Conservation (phyloP, 495 filamentous ascomycete species). For the Aspergillus nidulans region DNA sequence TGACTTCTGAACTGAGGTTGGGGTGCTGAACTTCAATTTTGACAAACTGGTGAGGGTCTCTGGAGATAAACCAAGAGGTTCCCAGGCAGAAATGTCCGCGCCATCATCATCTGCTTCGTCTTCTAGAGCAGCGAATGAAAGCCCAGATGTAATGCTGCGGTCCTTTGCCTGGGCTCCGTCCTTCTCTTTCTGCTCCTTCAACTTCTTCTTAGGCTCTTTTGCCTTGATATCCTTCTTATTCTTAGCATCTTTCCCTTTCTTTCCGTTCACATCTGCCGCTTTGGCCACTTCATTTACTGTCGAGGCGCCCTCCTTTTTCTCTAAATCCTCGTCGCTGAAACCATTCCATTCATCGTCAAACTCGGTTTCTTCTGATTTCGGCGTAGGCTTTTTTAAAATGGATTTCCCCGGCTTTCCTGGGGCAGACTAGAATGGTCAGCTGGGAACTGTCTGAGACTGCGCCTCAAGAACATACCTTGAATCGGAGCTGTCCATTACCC, state of each 20-base stretch:
- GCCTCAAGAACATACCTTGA: constrained; percentile 38
- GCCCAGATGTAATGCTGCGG: constrained; percentile 24
- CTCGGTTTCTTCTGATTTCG: constrained; percentile 16
- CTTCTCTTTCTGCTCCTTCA: constrained; percentile 33
- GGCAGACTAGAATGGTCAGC: constrained; percentile 26
- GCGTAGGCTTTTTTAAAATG: constrained; percentile 25
- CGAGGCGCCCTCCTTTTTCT: constrained; percentile 19
- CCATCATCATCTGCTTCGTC: constrained; percentile 43
- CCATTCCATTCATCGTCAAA: constrained; percentile 55
- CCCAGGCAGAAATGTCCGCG: constrained; percentile 67
- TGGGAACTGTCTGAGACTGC: background rate
- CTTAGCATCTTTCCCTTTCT: constrained; percentile 29
- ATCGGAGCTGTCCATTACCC: constrained; percentile 34
- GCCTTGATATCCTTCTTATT: constrained; percentile 31
- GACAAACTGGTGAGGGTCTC: constrained; percentile 67
- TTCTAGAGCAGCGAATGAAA: constrained; percentile 39
- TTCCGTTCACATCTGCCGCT: constrained; percentile 13
- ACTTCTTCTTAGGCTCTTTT: constrained; percentile 29
- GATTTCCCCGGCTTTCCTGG: constrained; percentile 35
- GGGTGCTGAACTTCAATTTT: constrained; percentile 70
- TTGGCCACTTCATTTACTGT: constrained; percentile 18
- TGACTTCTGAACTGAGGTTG: constrained; percentile 71
- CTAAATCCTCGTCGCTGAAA: constrained; percentile 42
- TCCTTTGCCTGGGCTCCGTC: constrained; percentile 10
- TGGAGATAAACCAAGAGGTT: constrained; percentile 62